Percentiles rank a stretch among this genome's conserved stretches.
Evolutionary conservation across 768 basidiomycete species (phyloP).

Genomic region (Termitomyces sp.): DNA sequence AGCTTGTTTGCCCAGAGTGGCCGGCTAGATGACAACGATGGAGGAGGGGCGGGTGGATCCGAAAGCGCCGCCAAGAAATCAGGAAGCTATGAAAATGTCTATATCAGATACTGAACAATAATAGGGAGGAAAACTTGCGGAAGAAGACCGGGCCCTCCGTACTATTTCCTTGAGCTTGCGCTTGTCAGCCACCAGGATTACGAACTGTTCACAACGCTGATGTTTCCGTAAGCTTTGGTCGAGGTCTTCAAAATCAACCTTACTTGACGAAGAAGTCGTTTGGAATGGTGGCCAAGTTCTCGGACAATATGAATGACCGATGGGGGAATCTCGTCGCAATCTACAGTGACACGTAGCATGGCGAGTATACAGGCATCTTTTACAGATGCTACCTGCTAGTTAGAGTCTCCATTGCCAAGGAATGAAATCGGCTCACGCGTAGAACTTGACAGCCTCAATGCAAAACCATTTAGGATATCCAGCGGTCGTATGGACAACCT

Average conservation of each 20-base stretch:
- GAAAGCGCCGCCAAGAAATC: constrained; percentile 53
- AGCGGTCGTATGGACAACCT: constrained; percentile 43
- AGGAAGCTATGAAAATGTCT: constrained; percentile 46
- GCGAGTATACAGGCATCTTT: constrained; percentile 70
- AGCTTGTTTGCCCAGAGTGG: constrained; percentile 40
- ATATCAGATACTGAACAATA: not conserved
- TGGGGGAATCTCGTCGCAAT: constrained; percentile 49
- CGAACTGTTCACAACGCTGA: constrained; percentile 71
- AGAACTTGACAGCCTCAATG: constrained; percentile 31
- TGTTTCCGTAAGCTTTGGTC: constrained; percentile 3
- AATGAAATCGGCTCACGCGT: constrained; percentile 31
- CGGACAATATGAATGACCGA: constrained; percentile 37
- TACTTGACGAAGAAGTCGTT: constrained; percentile 57
- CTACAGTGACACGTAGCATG: constrained; percentile 61
- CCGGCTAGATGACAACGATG: constrained; percentile 14
- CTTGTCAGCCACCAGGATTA: constrained; percentile 39
- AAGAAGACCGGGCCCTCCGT: constrained; percentile 41
- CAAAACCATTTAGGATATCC: constrained; percentile 42
- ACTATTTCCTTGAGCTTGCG: constrained; percentile 41
- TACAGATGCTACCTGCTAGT: constrained; percentile 46
- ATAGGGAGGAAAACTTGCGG: constrained; percentile 34
- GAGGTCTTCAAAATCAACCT: constrained; percentile 8
- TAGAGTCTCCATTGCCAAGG: not conserved
- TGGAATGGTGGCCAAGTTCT: constrained; percentile 34
- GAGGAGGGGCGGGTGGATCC: constrained; percentile 10